Evolutionary conservation across 2,329 filamentous ascomycete genomes (phyloP).

Genomic region (Talaromyces amestolkiae): DNA sequence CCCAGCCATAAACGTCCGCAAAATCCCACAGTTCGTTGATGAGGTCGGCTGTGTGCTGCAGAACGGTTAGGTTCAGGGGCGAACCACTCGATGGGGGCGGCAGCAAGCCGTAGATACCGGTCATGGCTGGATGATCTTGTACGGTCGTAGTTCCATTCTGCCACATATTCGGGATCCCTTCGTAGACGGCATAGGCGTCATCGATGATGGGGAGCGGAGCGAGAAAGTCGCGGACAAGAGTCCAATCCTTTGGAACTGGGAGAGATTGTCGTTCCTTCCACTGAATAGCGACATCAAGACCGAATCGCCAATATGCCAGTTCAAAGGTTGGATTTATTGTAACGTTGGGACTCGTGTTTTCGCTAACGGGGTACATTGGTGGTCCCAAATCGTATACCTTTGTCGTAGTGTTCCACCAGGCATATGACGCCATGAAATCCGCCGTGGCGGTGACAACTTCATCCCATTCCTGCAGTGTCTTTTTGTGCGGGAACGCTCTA

Average conservation of each 20-base stretch:
- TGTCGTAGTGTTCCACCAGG: not conserved
- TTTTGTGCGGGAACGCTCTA: not conserved
- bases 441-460: not conserved
- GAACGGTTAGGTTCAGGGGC: not conserved
- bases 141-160: not conserved
- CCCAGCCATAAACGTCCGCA: conserved; percentile 47
- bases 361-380: not conserved
- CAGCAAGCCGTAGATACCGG: not conserved
- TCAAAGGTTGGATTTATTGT: not conserved
- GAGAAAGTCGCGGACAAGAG: not conserved
- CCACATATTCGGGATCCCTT: conserved; percentile 33
- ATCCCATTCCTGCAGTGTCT: not conserved
- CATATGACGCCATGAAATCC: not conserved
- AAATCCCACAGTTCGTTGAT: conserved; percentile 38
- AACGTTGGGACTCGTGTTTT: not conserved
- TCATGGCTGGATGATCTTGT: conserved; percentile 1
- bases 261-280: not conserved
- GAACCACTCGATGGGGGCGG: not conserved
- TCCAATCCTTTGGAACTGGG: not conserved
- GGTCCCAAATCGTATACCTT: not conserved
- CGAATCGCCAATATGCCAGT: not conserved
- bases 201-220: not conserved
- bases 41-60: not conserved
- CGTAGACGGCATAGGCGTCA: not conserved
- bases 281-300: not conserved